Evolutionary conservation across 2,329 filamentous ascomycete species (phyloP), one percentile per base, ranked within the genome.

Genomic region (Didymella glomerata): DNA sequence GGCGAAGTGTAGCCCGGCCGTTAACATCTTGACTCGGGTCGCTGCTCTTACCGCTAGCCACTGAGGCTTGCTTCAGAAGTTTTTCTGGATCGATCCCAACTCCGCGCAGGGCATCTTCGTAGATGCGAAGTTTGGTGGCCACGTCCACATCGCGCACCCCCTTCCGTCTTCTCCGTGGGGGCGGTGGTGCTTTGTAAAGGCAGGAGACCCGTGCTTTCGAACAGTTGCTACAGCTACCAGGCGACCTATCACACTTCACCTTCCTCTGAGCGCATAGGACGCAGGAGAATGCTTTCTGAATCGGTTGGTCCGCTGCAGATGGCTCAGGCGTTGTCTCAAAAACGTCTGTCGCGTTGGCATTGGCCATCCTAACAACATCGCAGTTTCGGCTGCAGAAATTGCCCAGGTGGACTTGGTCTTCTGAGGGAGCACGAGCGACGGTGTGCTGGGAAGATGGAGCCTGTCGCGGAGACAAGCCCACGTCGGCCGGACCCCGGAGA

Each of bases 231-330:
- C 74, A 76, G 1, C 73, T 72, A 25, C 68, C 64, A 13, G 68
- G 65, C 4, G 27, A 51, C 38, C 68, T 70, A 40, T 77, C 73
- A 50, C 73, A 77, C 52, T 68, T 72, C 20, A 77, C 73, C 57
- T 77, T 77, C 13, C 74, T 62, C 40, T 73, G 70, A 8, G 72
- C 68, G 51, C 73, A 76, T 10, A 75, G 63, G 4, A 75, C 66
- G 47, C 74, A 77, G 1, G 74, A 74, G 48, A 70, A 76, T 41
- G 66, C 63, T 46, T 77, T 76, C 2, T 70, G 66, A 0, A 57
- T 49, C 11, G 24, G 45, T 10, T 58, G 55, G 14, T 45, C 49
- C 2, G 7, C n/a, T 1, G 30, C 25, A 2, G 36, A 40, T 20
- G 45, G 30, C 10, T 40, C 49, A 8, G 45, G 30, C 8, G 55